Base-by-base conservation (phyloP, 2,329 filamentous ascomycete genomes). In the Diaporthe sp. region DNA sequence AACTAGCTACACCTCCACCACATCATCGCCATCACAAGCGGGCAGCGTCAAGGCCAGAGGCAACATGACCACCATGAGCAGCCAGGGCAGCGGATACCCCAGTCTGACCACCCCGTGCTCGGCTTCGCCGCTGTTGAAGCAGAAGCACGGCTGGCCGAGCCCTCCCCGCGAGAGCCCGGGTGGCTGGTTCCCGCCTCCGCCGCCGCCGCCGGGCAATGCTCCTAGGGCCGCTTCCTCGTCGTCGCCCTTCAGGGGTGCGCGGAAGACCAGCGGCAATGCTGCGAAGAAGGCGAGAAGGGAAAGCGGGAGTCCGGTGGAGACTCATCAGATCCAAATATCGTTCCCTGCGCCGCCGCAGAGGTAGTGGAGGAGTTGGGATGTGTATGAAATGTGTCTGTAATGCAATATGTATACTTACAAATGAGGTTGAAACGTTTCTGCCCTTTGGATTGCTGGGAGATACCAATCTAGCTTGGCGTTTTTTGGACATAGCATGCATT, bases 301-400 rank as follows among this genome's bases (percentile, higher is more conserved):
- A 31, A 58, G 80, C 72, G 78, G 83, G 75, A 79, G 81, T 76
- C 85, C 85, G 0, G 81, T 83, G 0, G 84, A 86, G 80, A 79
- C 75, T 9, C 80, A 79, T 28, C 82, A 79, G 73, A 83, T 87
- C 25, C 82, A 83, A 79, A 83, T 81, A 12, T 81, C 81, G 3
- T 88, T 88, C 77, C 82, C 83, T 44, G 83, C 83, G 31, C 85
- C 85, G 19, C 85, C 85, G 42, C 74, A 69, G 49, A 76, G 72
- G 7, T 76, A 72, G 17, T 31, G 8, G 5, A 6, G 7, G 4
- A 39, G 2, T 2, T 5, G 10, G 2, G 28, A 4, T 44, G 13
- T 34, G 39, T n/a, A 22, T 31, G 6, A 53, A 34, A 19, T 58
- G 9, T 22, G 19, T 25, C 5, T 53, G 28, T 53, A 39, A 49